A percentile compares a stretch with the other conserved stretches of the same genome.
Conservation (phyloP, 306 rosid genomes). For the Casuarina cunninghamiana region DNA sequence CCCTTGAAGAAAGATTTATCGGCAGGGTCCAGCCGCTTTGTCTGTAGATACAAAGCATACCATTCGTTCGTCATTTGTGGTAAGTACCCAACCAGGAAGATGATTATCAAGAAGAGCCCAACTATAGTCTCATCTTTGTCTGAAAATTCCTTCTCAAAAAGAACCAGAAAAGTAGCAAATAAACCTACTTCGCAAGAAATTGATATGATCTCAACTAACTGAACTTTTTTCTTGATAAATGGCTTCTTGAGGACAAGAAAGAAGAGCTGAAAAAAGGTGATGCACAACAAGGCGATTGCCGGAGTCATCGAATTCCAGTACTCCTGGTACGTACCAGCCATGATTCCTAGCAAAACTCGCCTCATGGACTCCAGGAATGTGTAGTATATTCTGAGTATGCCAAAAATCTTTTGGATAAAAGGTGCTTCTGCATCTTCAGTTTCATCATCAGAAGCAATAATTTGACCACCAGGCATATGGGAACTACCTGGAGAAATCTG, state of each 20-base stretch:
- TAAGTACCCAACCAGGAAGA: conserved; percentile 62
- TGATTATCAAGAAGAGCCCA: conserved; percentile 60
- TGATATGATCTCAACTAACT: conserved; percentile 74
- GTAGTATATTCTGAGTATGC: conserved; percentile 85
- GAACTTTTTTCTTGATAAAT: conserved; percentile 85
- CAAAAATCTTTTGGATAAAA: conserved; percentile 82
- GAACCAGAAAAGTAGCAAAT: conserved; percentile 46
- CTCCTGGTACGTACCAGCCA: conserved; percentile 62
- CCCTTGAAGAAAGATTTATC: conserved; percentile 58
- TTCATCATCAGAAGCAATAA: conserved; percentile 87
- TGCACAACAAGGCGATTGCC: conserved; percentile 43
- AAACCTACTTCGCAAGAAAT: conserved; percentile 57
- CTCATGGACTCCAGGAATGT: conserved; percentile 65
- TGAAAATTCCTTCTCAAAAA: conserved; percentile 49
- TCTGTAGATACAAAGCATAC: conserved; percentile 70
- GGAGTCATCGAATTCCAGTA: conserved; percentile 48
- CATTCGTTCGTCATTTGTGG: conserved; percentile 68
- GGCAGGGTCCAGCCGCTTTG: conserved; percentile 54
- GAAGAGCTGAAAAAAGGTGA: conserved; percentile 77
- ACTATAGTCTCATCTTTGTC: conserved; percentile 35
- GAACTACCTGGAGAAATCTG: conserved; percentile 60
- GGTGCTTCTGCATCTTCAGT: conserved; percentile 97
- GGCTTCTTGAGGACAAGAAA: conserved; percentile 92
- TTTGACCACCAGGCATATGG: conserved; percentile 45
- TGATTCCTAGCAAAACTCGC: conserved; percentile 54